Conservation (phyloP, 768 basidiomycete species). For the Aureoboletus auriporus region DNA sequence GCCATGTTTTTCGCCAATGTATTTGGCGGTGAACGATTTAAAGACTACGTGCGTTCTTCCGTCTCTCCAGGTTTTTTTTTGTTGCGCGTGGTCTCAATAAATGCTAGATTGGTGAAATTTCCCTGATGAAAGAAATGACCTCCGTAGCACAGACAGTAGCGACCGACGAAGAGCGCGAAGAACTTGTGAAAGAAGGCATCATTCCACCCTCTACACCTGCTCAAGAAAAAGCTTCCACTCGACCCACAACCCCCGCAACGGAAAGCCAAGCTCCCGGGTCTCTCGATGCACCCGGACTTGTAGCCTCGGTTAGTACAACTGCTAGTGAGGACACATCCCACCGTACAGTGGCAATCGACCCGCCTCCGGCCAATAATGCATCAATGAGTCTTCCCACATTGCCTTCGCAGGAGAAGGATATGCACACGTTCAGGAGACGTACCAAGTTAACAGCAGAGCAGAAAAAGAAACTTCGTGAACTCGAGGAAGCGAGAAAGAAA, state of each 20-base stretch:
- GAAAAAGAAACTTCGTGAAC: conserved; percentile 73
- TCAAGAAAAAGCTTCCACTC: conserved; percentile 13
- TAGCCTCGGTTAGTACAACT: conserved; percentile 9
- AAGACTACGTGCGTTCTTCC: conserved; percentile 68
- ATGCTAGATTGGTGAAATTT: conserved; percentile 90
- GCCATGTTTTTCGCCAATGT: conserved; percentile 93
- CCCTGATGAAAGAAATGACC: conserved; percentile 92
- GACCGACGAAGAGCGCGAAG: conserved; percentile 89
- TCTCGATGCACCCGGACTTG: conserved; percentile 14
- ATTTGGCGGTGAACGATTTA: conserved; percentile 91
- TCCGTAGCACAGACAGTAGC: conserved; percentile 81
- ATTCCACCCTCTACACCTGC: conserved; percentile 18
- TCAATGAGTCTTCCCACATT: conserved; percentile 23
- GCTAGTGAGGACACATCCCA: conserved; percentile 16
- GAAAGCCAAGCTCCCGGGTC: conserved; percentile 5
- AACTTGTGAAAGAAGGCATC: conserved; percentile 70
- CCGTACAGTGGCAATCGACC: conserved; percentile 10
- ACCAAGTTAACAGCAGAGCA: conserved; percentile 76
- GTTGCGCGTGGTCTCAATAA: background rate
- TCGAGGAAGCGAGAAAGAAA: conserved; percentile 77
- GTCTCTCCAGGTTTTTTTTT: background rate
- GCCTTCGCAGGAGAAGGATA: conserved; percentile 33
- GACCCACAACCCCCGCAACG: conserved; percentile 15
- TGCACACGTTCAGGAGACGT: conserved; percentile 30
- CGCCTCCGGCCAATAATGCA: conserved; percentile 16